Percentiles rank a stretch among this genome's conserved stretches.
Evolutionary conservation across 2,329 filamentous ascomycete species (phyloP).

Genomic region (Lasiodiplodia sp.): DNA sequence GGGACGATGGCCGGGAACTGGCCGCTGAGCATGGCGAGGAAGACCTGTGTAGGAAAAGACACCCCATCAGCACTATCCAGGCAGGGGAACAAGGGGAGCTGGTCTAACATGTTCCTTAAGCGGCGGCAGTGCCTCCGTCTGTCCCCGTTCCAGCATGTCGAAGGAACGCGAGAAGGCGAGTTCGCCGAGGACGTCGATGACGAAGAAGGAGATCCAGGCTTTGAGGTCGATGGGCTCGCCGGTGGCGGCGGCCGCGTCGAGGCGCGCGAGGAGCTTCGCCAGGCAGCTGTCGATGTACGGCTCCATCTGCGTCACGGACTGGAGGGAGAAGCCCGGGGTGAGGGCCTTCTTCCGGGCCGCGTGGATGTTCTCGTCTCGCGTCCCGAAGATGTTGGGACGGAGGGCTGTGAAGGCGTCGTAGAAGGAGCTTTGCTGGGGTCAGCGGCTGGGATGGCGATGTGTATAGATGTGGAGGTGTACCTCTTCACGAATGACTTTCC

Average conservation of each 20-base stretch:
- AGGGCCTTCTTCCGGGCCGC: constrained; percentile 10
- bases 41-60: not conserved
- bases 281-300: constrained; percentile 20
- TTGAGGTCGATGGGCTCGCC: constrained; percentile 23
- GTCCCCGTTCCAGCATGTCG: constrained; percentile 11
- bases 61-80: not conserved
- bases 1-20: constrained; percentile 17
- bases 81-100: no score
- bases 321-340: constrained; percentile 24
- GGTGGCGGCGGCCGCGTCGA: not conserved
- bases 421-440: not conserved
- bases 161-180: constrained; percentile 23
- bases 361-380: constrained; percentile 13
- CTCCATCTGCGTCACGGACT: constrained; percentile 26
- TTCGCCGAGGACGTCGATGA: constrained; percentile 30
- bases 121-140: constrained; percentile 14
- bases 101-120: constrained; percentile 12
- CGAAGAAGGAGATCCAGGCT: constrained; percentile 22
- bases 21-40: constrained; percentile 25
- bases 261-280: not conserved
- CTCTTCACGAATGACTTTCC: constrained; percentile 11
- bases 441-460: not conserved
- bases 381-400: constrained; percentile 15
- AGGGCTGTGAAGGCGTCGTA: constrained; percentile 15
- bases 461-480: not conserved